phyloP scores from a whole-genome alignment of 2,329 filamentous ascomycete species.

The Penicillium sp. region DNA sequence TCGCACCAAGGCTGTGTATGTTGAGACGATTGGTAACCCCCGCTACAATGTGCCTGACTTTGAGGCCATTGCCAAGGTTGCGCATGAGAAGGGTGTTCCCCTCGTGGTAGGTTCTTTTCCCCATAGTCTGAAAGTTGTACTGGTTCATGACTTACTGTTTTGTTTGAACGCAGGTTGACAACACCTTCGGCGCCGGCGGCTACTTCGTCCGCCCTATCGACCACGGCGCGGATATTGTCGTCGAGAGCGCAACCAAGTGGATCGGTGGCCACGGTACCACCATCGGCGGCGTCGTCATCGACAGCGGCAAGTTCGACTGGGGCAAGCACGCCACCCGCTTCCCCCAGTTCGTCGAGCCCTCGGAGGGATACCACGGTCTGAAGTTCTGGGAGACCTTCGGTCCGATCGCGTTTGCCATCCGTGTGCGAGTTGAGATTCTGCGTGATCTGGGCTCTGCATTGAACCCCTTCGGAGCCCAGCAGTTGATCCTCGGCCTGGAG shows the following conservation, averaged over 20 bases:
- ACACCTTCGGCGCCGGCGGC: slow-evolving; percentile 92
- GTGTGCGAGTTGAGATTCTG: slow-evolving; percentile 84
- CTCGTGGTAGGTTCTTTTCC: slow-evolving; percentile 52
- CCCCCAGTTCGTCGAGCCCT: slow-evolving; percentile 85
- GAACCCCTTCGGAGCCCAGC: slow-evolving; percentile 90
- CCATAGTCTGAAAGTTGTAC: neutral
- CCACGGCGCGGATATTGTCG: slow-evolving; percentile 89
- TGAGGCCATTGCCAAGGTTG: slow-evolving; percentile 79
- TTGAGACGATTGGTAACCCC: slow-evolving; percentile 93
- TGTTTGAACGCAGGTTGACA: slow-evolving; percentile 69
- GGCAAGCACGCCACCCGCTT: slow-evolving; percentile 79
- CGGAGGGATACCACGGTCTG: slow-evolving; percentile 58
- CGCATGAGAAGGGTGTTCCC: slow-evolving; percentile 69
- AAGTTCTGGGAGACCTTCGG: slow-evolving; percentile 90
- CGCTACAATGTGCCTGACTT: slow-evolving; percentile 92
- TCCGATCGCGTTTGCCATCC: slow-evolving; percentile 78
- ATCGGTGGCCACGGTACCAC: slow-evolving; percentile 95
- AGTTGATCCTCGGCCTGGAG: slow-evolving; percentile 85
- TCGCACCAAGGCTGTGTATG: slow-evolving; percentile 87
- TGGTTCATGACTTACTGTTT: neutral
- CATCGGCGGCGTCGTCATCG: slow-evolving; percentile 81
- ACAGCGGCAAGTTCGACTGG: slow-evolving; percentile 94
- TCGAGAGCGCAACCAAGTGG: slow-evolving; percentile 96
- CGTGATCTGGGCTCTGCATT: slow-evolving; percentile 81
- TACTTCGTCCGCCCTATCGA: slow-evolving; percentile 86